Evolutionary conservation across 305 asterid genomes (phyloP).

Genomic region (Coffea humblotiana): DNA sequence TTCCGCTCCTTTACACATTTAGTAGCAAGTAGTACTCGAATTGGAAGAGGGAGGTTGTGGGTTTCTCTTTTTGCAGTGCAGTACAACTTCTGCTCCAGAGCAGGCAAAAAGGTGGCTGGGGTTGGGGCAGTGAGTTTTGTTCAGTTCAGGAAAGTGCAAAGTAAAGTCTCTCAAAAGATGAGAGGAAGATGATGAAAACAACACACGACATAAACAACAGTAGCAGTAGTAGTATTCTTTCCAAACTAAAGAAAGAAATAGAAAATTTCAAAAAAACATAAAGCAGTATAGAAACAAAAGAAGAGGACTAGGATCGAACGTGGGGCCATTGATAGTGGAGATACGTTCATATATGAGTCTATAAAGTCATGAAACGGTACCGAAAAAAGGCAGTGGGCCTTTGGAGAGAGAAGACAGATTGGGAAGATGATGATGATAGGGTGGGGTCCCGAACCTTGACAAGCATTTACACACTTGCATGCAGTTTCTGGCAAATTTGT

Average conservation of each 20-base stretch:
- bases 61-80: background rate
- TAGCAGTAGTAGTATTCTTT: too few species aligned
- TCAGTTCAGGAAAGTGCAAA: background rate
- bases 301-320: background rate
- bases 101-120: background rate
- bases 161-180: background rate
- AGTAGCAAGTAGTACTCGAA: background rate
- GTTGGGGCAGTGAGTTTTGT: background rate
- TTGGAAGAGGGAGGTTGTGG: background rate
- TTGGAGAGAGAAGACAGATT: background rate
- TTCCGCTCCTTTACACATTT: constrained; percentile 39
- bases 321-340: constrained; percentile 9
- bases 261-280: too few species aligned
- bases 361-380: background rate
- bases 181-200: background rate
- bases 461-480: background rate
- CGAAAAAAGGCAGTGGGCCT: background rate
- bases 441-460: constrained; percentile 9
- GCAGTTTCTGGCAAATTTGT: background rate
- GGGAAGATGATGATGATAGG: constrained; percentile 11
- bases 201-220: background rate
- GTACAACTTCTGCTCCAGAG: background rate
- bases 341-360: background rate
- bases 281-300: background rate
- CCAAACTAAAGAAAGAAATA: background rate